These are phyloP conservation scores for Aspergillus sojae DNA, from an alignment of 2,329 filamentous ascomycete species.

Conservation along the genomic window DNA sequence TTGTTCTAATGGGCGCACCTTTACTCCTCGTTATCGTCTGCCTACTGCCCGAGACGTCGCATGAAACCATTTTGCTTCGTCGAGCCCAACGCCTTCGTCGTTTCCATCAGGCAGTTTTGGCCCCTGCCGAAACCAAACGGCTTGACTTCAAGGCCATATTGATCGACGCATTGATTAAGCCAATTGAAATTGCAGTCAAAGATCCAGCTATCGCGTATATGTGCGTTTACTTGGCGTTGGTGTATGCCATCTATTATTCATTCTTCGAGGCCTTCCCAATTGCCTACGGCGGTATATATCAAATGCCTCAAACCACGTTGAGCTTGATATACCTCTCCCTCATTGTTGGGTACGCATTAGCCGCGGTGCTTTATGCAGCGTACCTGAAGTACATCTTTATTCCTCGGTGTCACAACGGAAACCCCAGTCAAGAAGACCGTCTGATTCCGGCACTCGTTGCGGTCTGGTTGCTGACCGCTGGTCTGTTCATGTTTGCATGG, in stretches of 20 bases:
- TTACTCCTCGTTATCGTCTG: conserved; percentile 63
- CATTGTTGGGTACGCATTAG: conserved; percentile 42
- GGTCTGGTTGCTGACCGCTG: conserved; percentile 56
- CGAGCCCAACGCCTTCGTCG: conserved; percentile 5
- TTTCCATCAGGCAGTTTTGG: not conserved
- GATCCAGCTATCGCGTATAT: conserved; percentile 67
- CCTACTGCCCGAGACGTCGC: conserved; percentile 52
- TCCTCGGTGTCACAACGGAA: not conserved
- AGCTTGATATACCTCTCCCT: conserved; percentile 65
- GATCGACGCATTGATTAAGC: not conserved
- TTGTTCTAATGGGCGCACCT: conserved; percentile 63
- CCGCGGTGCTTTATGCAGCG: not conserved
- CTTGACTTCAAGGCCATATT: not conserved
- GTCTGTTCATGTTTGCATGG: conserved; percentile 45
- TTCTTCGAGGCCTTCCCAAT: conserved; percentile 70
- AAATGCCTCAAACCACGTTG: conserved; percentile 60
- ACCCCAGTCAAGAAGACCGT: conserved; percentile 49
- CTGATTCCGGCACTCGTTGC: conserved; percentile 57
- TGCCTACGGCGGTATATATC: conserved; percentile 62
- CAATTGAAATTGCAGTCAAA: conserved; percentile 10
- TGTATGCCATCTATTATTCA: conserved; percentile 54
- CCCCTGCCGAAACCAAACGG: not conserved
- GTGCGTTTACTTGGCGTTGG: conserved; percentile 64
- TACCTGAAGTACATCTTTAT: not conserved
- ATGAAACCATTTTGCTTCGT: conserved; percentile 2